Evolutionary conservation across 805 yeast species (phyloP), one percentile per base, ranked within the genome.

Genomic region (Yamadazyma akitaensis): DNA sequence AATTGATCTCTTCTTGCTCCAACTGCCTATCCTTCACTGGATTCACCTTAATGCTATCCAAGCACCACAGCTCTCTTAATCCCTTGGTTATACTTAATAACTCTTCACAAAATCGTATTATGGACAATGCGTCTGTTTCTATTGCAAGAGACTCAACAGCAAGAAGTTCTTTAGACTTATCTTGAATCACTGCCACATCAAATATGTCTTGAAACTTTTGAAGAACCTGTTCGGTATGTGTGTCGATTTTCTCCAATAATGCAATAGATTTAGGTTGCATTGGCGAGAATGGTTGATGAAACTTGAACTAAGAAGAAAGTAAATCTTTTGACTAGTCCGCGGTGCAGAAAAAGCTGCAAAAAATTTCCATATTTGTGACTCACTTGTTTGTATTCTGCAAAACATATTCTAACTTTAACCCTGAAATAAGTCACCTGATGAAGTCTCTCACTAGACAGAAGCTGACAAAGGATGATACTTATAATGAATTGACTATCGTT

Each of bases 111-210:
- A 79, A 62, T 44, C 82, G 62, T 9, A 79, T 70, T 2, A 80
- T 77, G 1, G 74, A 68, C 44, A 76, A 63, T 0, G 82, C 73
- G 51, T 77, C 77, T 17, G 79, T 68, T 53, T 80, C 83, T 21
- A 80, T 76, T 14, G 80, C 80, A 16, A 80, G 62, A 30, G 80
- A 72, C 51, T 80, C 84, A n/a, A 78, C 75, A 0, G 82, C 76
- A 31, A 71, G 52, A 19, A 67, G 52, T 48, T 72, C 77, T 37
- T 64, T 63, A 13, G 75, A 63, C 48, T 72, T 72, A 46, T 67
- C 73, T 44, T 64, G 64, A 26, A 67, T 63, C 33, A 69, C 61
- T 13, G 80, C 69, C 2, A 77, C 69, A 46, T 77, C 80, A 40
- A 79, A 65, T 26, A 78, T 75, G 46, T 77, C 81, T 55, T 76